These are phyloP conservation scores for Lepiota brunneoincarnata DNA, from an alignment of 768 basidiomycete genomes.

Conservation along the genomic window DNA sequence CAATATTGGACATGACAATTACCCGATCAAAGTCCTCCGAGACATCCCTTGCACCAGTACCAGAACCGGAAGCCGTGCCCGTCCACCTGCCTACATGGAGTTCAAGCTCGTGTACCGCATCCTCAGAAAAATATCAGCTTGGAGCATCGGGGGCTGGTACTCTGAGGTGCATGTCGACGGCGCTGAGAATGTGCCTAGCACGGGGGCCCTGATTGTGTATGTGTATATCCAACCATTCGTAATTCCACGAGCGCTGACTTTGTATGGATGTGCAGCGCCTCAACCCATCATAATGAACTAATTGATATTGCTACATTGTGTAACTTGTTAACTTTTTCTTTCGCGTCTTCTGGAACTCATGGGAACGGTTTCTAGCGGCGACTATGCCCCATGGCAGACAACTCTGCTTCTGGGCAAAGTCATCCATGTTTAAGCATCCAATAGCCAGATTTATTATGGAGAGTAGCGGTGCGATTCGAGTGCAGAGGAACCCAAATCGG, in stretches of 20 bases:
- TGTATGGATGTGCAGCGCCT: constrained; percentile 35
- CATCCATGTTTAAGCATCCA: constrained; percentile 61
- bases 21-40: no score
- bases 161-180: constrained; percentile 58
- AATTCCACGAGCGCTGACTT: background rate
- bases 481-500: constrained; percentile 57
- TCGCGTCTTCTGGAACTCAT: background rate
- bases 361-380: constrained; percentile 30
- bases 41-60: background rate
- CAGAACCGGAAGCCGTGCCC: background rate
- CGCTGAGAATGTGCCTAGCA: constrained; percentile 49
- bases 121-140: constrained; percentile 60
- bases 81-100: constrained; percentile 31
- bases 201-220: constrained; percentile 62
- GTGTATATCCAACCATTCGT: constrained; percentile 16
- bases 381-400: constrained; percentile 58
- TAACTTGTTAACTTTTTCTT: constrained; percentile 18
- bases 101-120: constrained; percentile 54
- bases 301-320: constrained; percentile 52
- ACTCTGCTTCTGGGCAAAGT: constrained; percentile 72
- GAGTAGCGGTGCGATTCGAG: constrained; percentile 72
- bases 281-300: constrained; percentile 69
- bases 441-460: constrained; percentile 47
- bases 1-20: no score
- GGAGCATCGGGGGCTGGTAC: constrained; percentile 59